Evolutionary conservation across 2,329 filamentous ascomycete species (phyloP).

Genomic region (Apiospora arundinis): DNA sequence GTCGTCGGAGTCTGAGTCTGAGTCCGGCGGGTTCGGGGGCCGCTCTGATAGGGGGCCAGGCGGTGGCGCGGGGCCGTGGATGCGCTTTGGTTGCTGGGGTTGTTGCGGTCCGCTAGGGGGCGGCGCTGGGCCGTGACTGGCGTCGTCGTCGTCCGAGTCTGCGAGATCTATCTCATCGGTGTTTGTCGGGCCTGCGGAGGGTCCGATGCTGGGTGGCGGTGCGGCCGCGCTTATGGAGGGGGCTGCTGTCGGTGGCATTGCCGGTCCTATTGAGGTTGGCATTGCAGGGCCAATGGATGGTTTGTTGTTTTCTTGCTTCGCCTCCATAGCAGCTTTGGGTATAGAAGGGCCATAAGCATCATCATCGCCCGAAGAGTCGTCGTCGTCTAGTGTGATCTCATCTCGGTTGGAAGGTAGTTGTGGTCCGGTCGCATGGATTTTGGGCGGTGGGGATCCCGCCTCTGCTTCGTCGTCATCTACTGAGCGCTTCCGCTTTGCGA

Average conservation of each 20-base stretch:
- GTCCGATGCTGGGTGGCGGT: constrained; percentile 19
- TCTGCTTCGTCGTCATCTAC: constrained; percentile 46
- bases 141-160: constrained; percentile 39
- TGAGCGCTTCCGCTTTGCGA: constrained; percentile 67
- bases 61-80: constrained; percentile 51
- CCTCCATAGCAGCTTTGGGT: constrained; percentile 17
- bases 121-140: constrained; percentile 28
- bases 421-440: constrained; percentile 49
- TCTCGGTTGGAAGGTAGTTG: constrained; percentile 52
- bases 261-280: constrained; percentile 29
- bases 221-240: constrained; percentile 21
- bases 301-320: constrained; percentile 21
- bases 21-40: constrained; percentile 36
- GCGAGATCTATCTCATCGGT: constrained; percentile 55
- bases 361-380: constrained; percentile 49
- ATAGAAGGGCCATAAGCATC: constrained; percentile 40
- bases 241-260: constrained; percentile 22
- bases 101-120: constrained; percentile 30
- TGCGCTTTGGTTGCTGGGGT: constrained; percentile 36
- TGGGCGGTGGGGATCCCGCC: constrained; percentile 50
- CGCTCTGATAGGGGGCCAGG: constrained; percentile 48
- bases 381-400: constrained; percentile 53
- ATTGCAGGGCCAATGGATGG: constrained; percentile 36
- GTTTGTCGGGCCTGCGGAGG: constrained; percentile 48
- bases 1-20: constrained; percentile 45